Base-by-base conservation (phyloP, 495 filamentous ascomycete genomes). In the Elasticomyces elasticus region DNA sequence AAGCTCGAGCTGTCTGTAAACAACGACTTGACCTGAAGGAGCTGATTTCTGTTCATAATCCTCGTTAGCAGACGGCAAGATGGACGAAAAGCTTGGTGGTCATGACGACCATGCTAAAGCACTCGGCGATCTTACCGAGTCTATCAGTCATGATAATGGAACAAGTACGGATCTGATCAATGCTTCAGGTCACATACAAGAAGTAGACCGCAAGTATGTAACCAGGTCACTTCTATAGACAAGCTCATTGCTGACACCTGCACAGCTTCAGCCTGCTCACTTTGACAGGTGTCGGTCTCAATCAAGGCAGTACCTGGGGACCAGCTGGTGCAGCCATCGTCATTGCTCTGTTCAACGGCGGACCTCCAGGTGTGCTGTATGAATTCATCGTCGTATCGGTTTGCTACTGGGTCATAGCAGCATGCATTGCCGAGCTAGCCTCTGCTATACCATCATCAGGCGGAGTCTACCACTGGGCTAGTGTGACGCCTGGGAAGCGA, bases 381-480 rank as follows among this genome's bases (percentile, higher is more conserved):
- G 76, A 77, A 40, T 71, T 80, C 25, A 77, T 69, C 73, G 80
- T 61, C 69, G 77, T 41, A 64, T 79, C 42, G 63, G 71, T 81
- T n/a, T 82, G 81, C 49, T 70, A 70, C 52, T 63, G 62, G 56
- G 40, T 66, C 23, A 61, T 70, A 17, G 66, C 61, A 1, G 74
- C 77, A 1, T 83, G 76, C 4, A 76, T 85, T 33, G 78, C 80
- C 15, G 77, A 90, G 69, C 72, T 89, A 41, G 82, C 86, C 13
- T 87, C 85, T 1, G 77, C 83, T 0, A 85, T 91, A 59, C 86
- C 86, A 1, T 86, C 83, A 0, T 79, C 84, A 7, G 84, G 81
- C 15, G 84, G 86, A 30, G 55, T 94, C 2, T 90, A 90, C 58
- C 86, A 90, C 64, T 90, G 85, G 85, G 86, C 86, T 9, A n/a